Percentiles rank a stretch among this genome's conserved stretches.
Evolutionary conservation across 2,329 filamentous ascomycete genomes (phyloP).

Genomic region (Thermoascus crustaceus): DNA sequence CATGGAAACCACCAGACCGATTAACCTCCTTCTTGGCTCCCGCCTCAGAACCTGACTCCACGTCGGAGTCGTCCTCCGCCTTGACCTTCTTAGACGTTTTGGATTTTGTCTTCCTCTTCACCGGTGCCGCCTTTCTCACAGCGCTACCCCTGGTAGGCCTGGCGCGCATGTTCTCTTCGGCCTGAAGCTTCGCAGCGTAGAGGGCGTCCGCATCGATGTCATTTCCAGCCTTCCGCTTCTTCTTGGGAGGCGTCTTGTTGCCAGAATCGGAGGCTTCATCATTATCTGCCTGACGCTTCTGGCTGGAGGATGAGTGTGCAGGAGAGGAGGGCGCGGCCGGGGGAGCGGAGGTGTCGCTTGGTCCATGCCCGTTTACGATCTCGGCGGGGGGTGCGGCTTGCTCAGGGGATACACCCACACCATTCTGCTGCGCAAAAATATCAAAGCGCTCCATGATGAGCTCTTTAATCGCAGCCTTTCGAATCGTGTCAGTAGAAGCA

Average conservation of each 20-base stretch:
- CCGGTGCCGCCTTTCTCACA: slow-evolving; percentile 48
- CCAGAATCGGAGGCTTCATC: slow-evolving; percentile 32
- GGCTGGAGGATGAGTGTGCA: slow-evolving; percentile 26
- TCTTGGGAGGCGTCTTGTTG: slow-evolving; percentile 38
- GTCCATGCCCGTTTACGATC: slow-evolving; percentile 28
- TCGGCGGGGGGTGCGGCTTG: slow-evolving; percentile 12
- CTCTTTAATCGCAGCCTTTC: slow-evolving; percentile 59
- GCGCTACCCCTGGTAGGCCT: slow-evolving; percentile 69
- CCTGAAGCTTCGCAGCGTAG: slow-evolving; percentile 79
- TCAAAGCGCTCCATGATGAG: slow-evolving; percentile 70
- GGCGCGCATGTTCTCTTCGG: slow-evolving; percentile 74
- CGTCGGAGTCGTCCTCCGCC: slow-evolving; percentile 70
- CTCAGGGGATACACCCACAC: slow-evolving; percentile 26
- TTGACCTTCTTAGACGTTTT: slow-evolving; percentile 61
- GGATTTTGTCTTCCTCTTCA: slow-evolving; percentile 55
- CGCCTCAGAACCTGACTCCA: slow-evolving; percentile 53
- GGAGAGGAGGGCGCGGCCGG: slow-evolving; percentile 24
- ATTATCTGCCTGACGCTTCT: slow-evolving; percentile 36
- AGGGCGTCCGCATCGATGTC: slow-evolving; percentile 74
- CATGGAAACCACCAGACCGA: slow-evolving; percentile 84
- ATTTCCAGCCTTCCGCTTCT: slow-evolving; percentile 56
- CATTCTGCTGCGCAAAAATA: slow-evolving; percentile 46
- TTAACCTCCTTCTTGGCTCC: slow-evolving; percentile 53
- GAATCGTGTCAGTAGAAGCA: slow-evolving; percentile 5
- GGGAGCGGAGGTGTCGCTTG: slow-evolving; percentile 15